Percentiles rank a stretch among this genome's conserved stretches.
Conservation (phyloP, 768 basidiomycete species). For the Lactarius trivialis region DNA sequence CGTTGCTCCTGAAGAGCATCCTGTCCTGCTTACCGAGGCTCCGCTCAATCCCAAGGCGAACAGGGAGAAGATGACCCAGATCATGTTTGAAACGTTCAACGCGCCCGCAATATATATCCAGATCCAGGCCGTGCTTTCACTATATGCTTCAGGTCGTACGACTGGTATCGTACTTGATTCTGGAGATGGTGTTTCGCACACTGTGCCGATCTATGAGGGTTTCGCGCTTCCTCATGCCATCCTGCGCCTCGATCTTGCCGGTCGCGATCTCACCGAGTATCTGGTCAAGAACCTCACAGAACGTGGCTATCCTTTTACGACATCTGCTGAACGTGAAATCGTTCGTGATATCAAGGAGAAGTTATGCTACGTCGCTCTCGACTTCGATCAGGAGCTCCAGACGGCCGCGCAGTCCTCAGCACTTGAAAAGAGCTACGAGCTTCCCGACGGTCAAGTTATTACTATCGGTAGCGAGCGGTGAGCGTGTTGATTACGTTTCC, state of each 20-base stretch:
- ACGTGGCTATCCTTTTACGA: slow-evolving; percentile 91
- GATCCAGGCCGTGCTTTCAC: slow-evolving; percentile 66
- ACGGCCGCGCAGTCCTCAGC: slow-evolving; percentile 85
- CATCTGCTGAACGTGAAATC: slow-evolving; percentile 89
- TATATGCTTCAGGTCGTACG: slow-evolving; percentile 92
- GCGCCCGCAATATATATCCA: slow-evolving; percentile 69
- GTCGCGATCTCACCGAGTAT: slow-evolving; percentile 84
- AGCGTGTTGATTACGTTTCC: slow-evolving; percentile 10
- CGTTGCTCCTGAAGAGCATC: slow-evolving; percentile 73
- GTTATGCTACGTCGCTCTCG: slow-evolving; percentile 89
- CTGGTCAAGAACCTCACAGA: slow-evolving; percentile 83
- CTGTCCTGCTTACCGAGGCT: slow-evolving; percentile 64
- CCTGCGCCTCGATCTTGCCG: slow-evolving; percentile 85
- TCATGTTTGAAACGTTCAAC: slow-evolving; percentile 78
- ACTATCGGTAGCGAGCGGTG: slow-evolving; percentile 68
- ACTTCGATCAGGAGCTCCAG: slow-evolving; percentile 91
- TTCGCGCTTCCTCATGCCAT: slow-evolving; percentile 92
- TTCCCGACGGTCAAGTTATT: slow-evolving; percentile 91
- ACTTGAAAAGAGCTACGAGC: slow-evolving; percentile 89
- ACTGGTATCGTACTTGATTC: slow-evolving; percentile 95
- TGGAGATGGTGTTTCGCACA: slow-evolving; percentile 94
- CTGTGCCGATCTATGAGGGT: slow-evolving; percentile 94
- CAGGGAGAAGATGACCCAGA: slow-evolving; percentile 71
- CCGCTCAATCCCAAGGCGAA: slow-evolving; percentile 71
- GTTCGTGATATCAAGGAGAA: slow-evolving; percentile 94